Evolutionary conservation across 345 rosid species (phyloP).

Genomic region (Eucalyptus grandis): DNA sequence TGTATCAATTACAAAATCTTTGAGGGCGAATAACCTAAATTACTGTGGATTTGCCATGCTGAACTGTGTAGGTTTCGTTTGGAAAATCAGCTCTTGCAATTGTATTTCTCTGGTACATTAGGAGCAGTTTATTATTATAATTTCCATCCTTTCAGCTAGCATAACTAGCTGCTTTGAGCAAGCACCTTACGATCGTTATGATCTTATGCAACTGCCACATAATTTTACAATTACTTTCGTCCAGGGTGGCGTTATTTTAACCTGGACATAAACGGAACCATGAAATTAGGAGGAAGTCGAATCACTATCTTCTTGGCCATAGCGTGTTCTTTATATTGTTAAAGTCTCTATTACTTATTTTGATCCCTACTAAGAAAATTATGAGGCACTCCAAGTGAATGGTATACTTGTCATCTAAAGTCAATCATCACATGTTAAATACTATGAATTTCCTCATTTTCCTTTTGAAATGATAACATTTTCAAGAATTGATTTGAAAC

Average conservation of each 20-base stretch:
- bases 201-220: background rate
- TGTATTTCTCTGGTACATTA: background rate
- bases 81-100: background rate
- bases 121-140: background rate
- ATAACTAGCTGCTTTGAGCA: background rate
- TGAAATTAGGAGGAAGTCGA: background rate
- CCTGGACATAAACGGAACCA: background rate
- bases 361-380: background rate
- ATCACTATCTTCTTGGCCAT: background rate
- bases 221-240: background rate
- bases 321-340: accelerated
- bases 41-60: background rate
- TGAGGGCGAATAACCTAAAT: background rate
- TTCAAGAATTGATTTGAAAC: background rate
- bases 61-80: background rate
- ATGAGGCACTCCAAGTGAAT: background rate
- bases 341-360: background rate
- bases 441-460: background rate
- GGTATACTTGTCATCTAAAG: background rate
- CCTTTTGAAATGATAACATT: background rate
- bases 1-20: background rate
- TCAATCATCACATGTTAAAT: background rate
- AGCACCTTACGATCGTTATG: background rate
- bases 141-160: background rate
- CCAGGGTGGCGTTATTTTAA: background rate